Evolutionary conservation across 2,329 filamentous ascomycete species (phyloP).

Genomic region (Fusarium chuoi): DNA sequence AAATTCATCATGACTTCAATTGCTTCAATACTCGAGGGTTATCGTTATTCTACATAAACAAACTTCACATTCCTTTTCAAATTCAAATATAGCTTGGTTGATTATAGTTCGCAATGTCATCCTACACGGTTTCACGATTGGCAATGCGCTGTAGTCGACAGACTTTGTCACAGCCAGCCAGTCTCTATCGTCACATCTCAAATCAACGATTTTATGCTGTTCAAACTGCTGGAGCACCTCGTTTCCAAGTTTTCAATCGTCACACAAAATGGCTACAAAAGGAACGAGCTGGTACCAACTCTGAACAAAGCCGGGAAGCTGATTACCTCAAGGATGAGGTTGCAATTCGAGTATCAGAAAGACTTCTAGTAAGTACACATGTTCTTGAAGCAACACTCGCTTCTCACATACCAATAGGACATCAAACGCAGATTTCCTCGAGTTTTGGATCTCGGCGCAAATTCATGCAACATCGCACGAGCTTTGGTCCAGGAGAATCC

Average conservation of each 20-base stretch:
- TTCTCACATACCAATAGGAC: conserved; percentile 66
- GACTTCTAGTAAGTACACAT: conserved; percentile 73
- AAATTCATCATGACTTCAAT: conserved; percentile 44
- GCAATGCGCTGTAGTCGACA: conserved; percentile 43
- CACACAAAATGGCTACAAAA: conserved; percentile 90
- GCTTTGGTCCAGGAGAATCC: conserved; percentile 78
- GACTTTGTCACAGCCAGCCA: conserved; percentile 32
- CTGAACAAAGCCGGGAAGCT: conserved; percentile 77
- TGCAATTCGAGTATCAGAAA: conserved; percentile 83
- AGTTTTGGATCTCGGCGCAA: conserved; percentile 92
- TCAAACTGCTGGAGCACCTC: conserved; percentile 78
- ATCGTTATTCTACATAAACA: conserved; percentile 9
- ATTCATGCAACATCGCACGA: conserved; percentile 92
- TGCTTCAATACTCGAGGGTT: conserved; percentile 25
- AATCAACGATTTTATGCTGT: conserved; percentile 75
- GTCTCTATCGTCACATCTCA: conserved; percentile 20
- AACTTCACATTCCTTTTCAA: neutral
- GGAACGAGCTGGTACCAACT: conserved; percentile 80
- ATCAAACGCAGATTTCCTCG: conserved; percentile 88
- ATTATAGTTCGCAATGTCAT: conserved; percentile 45
- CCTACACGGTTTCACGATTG: conserved; percentile 41
- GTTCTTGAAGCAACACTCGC: neutral
- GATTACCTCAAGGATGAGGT: conserved; percentile 97
- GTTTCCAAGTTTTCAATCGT: conserved; percentile 91
- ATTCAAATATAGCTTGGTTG: conserved; percentile 23